Base-by-base conservation (phyloP, 768 basidiomycete genomes). In the Lactarius trivialis region DNA sequence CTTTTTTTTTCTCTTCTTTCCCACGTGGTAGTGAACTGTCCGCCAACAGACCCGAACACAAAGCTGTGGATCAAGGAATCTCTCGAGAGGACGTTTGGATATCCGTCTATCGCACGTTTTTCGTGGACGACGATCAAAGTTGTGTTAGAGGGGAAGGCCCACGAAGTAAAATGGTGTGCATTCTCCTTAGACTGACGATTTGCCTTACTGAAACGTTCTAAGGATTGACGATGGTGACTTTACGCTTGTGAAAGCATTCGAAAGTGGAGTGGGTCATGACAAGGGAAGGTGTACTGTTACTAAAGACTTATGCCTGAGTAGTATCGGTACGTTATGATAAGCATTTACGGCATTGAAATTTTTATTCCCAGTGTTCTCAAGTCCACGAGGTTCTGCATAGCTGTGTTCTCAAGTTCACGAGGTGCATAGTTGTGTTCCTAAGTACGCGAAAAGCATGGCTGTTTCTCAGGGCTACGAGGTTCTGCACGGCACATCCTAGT, bases 111-210 rank as follows among this genome's bases (percentile, higher is more conserved):
- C 41, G 95, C 85, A 3, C 84, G 97, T 19, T 98, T 98, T 75
- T 93, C 91, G 1, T 99, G 97, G 97, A 85, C 91, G 3, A 97
- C 97, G 0, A 85, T 95, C 64, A 94, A 93, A 70, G 81, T 91
- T 2, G 72, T 85, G 3, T 75, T 99, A 17, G 93, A 96, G 55
- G 90, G 90, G 70, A 77, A 84, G 41, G 96, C 82, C 0, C 87
- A 92, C 71, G 68, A 78, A 2, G 85, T 91, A 12, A 83, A 89
- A 76, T 99, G 97, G 96, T 95, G 39, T 3, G 70, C 37, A 30
- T 34, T 60, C n/a, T 36, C 21, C 19, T 15, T 33, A 2, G 14
- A 15, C 15, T 55, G 30, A 32, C 24, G 19, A 28, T 12, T 30
- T 34, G 14, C 30, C 21, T 43, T 24, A 55, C 26, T 60, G 56